Percentiles rank a stretch among this genome's conserved stretches.
Evolutionary conservation across 768 basidiomycete species (phyloP).

Genomic region (Chlorophyllum brunneum): DNA sequence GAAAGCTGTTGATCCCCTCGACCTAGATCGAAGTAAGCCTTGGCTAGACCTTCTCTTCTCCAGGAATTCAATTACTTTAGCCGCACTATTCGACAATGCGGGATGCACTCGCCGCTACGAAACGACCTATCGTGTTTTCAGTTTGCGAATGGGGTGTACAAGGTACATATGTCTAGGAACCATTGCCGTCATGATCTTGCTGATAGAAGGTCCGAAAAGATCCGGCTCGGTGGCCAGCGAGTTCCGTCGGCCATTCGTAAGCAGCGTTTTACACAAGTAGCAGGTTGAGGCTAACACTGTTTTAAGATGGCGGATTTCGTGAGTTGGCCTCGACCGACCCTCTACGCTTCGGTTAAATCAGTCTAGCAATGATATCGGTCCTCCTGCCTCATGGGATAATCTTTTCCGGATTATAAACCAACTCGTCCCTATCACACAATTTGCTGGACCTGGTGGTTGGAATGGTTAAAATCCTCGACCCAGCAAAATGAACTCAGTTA

Average conservation of each 20-base stretch:
- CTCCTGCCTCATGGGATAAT: constrained; percentile 44
- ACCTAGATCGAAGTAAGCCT: constrained; percentile 31
- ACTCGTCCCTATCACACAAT: constrained; percentile 45
- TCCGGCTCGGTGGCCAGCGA: constrained; percentile 47
- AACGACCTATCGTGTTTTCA: constrained; percentile 45
- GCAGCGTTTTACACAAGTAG: constrained; percentile 4
- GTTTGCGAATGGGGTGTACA: constrained; percentile 50
- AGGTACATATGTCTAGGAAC: constrained; percentile 18
- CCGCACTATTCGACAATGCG: constrained; percentile 42
- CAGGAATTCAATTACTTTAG: constrained; percentile 16
- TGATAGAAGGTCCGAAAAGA: constrained; percentile 21
- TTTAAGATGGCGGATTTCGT: constrained; percentile 43
- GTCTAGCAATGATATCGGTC: constrained; percentile 42
- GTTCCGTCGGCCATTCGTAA: constrained; percentile 43
- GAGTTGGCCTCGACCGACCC: constrained; percentile 11
- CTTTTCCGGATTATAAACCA: constrained; percentile 49
- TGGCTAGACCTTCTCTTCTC: background rate
- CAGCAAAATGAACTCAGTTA: too few relatives aligned
- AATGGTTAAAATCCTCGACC: constrained; percentile 27
- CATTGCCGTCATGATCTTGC: background rate
- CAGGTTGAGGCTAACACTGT: background rate
- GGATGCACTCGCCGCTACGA: constrained; percentile 39
- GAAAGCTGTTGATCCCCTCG: background rate
- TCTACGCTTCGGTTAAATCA: background rate
- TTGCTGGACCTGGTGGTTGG: constrained; percentile 42